A percentile compares a stretch with the other conserved stretches of the same genome.
Evolutionary conservation across 768 basidiomycete genomes (phyloP).

Genomic region (Hydnomerulius pinastri): DNA sequence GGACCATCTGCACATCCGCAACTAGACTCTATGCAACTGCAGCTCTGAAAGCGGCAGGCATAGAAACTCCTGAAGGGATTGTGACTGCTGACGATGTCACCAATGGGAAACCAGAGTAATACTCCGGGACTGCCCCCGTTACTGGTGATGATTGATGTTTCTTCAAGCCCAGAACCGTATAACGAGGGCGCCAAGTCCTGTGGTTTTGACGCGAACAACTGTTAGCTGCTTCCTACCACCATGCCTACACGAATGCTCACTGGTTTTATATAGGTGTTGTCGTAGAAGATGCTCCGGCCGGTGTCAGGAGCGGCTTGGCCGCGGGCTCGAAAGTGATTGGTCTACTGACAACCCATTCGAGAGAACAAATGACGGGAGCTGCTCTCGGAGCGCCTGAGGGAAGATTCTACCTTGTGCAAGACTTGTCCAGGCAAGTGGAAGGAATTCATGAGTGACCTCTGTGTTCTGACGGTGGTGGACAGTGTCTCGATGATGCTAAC

Average conservation of each 20-base stretch:
- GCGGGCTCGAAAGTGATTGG: slow-evolving; percentile 87
- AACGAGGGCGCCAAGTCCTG: slow-evolving; percentile 78
- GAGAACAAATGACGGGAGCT: slow-evolving; percentile 64
- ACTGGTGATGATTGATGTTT: neutral
- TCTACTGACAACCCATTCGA: slow-evolving; percentile 77
- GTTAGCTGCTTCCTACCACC: slow-evolving; percentile 15
- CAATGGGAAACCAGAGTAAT: slow-evolving; percentile 78
- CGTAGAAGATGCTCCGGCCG: slow-evolving; percentile 89
- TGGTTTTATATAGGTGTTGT: slow-evolving; percentile 60
- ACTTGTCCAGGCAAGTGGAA: slow-evolving; percentile 62
- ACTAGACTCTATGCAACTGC: slow-evolving; percentile 73
- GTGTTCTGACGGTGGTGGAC: neutral
- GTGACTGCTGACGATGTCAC: slow-evolving; percentile 83
- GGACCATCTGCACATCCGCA: slow-evolving; percentile 90
- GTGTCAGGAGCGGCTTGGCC: slow-evolving; percentile 74
- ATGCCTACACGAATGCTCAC: slow-evolving; percentile 1
- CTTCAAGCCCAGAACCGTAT: slow-evolving; percentile 81
- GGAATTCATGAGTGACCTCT: neutral
- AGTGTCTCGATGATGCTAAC: slow-evolving; percentile 32
- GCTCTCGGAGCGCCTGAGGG: slow-evolving; percentile 43
- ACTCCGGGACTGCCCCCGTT: slow-evolving; percentile 1
- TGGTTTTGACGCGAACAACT: slow-evolving; percentile 50
- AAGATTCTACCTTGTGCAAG: slow-evolving; percentile 58
- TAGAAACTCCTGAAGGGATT: slow-evolving; percentile 72
- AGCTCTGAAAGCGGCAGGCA: slow-evolving; percentile 64